A percentile compares a stretch with the other conserved stretches of the same genome.
These are phyloP conservation scores for Mycena maculata DNA, from an alignment of 768 basidiomycete species.

Conservation along the genomic window DNA sequence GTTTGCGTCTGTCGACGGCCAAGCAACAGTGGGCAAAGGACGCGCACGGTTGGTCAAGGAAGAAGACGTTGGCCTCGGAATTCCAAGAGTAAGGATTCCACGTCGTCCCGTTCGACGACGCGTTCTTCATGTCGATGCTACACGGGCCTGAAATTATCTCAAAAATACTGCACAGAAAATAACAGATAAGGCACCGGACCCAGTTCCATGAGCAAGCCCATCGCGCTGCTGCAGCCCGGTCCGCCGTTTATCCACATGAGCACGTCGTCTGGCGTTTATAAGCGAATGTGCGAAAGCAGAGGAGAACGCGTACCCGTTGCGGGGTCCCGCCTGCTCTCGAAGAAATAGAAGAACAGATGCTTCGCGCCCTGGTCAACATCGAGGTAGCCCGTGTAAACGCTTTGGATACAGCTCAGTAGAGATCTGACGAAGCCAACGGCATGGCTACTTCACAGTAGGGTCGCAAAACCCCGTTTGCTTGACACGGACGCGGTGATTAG, in stretches of 20 bases:
- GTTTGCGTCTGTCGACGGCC: background rate
- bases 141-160: conserved; percentile 44
- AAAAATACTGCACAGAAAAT: background rate
- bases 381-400: conserved; percentile 55
- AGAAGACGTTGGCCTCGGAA: conserved; percentile 75
- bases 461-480: conserved; percentile 74
- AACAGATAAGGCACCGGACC: conserved; percentile 56
- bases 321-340: conserved; percentile 73
- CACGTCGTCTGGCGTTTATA: conserved; percentile 59
- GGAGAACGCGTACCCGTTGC: conserved; percentile 55
- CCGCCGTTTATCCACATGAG: conserved; percentile 83
- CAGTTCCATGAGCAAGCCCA: conserved; percentile 78
- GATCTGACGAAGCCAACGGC: background rate
- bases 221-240: conserved; percentile 63
- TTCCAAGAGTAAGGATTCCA: conserved; percentile 79
- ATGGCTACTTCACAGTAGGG: conserved; percentile 66
- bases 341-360: conserved; percentile 81
- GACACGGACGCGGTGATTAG: conserved; percentile 64
- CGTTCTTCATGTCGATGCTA: conserved; percentile 65
- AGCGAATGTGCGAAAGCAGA: background rate
- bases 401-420: conserved; percentile 25
- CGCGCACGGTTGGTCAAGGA: conserved; percentile 71
- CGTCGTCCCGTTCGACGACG: conserved; percentile 67
- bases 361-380: conserved; percentile 64
- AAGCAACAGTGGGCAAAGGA: background rate